Evolutionary conservation across 148 eudicot species (phyloP).

Genomic region (Polygonum maritimum): DNA sequence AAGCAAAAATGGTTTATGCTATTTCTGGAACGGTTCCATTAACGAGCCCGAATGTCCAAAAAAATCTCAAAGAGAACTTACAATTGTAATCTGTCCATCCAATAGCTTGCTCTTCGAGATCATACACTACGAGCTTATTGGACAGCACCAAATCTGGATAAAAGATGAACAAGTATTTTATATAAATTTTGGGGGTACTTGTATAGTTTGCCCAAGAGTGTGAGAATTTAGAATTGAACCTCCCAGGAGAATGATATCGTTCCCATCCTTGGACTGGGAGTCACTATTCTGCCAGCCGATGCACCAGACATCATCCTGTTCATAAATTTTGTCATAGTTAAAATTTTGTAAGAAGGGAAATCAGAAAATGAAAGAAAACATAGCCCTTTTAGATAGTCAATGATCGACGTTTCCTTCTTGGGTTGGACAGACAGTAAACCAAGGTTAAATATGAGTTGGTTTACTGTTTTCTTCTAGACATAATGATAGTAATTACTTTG

Average conservation of each 20-base stretch:
- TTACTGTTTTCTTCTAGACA: not conserved
- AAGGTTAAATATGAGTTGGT: not conserved
- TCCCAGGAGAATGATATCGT: constrained; percentile 46
- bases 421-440: not conserved
- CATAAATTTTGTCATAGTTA: not conserved
- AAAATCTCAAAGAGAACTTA: constrained; percentile 26
- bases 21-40: not conserved
- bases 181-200: not conserved
- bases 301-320: constrained; percentile 47
- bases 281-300: constrained; percentile 50
- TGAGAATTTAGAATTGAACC: constrained; percentile 22
- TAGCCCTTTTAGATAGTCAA: not conserved
- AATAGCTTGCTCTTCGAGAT: constrained; percentile 52
- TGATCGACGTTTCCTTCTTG: not conserved
- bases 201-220: not conserved
- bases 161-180: not conserved
- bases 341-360: not conserved
- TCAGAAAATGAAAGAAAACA: constrained; percentile 8
- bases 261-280: constrained; percentile 40
- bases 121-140: constrained; percentile 60
- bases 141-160: constrained; percentile 79
- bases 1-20: not conserved
- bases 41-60: not conserved
- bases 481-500: not conserved
- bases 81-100: constrained; percentile 85